phyloP scores from a whole-genome alignment of 257 asterid genomes.

The Solanum peruvianum region DNA sequence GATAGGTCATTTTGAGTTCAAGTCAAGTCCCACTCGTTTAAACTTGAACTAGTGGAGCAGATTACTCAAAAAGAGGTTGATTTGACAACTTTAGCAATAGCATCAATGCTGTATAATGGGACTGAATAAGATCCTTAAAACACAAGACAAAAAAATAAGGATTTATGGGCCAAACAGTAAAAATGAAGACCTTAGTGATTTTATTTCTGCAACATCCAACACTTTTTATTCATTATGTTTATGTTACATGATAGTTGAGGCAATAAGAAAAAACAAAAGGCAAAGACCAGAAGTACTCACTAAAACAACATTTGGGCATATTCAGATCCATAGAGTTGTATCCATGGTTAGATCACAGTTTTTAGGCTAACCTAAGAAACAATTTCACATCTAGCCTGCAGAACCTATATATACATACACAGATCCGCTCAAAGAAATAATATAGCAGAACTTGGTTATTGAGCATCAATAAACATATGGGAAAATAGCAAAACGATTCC shows the following conservation, averaged over 20 bases:
- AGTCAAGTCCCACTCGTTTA: neutral
- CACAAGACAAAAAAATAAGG: neutral
- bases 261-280: neutral
- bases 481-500: constrained; percentile 43
- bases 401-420: neutral
- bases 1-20: neutral
- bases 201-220: neutral
- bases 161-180: neutral
- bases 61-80: neutral
- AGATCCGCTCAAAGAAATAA: neutral
- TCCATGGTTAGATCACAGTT: neutral
- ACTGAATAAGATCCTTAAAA: neutral
- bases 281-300: neutral
- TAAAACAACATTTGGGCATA: neutral
- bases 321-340: neutral
- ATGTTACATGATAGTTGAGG: neutral
- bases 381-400: neutral
- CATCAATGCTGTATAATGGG: neutral
- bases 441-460: neutral
- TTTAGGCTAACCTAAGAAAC: neutral
- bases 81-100: neutral
- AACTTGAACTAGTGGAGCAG: neutral
- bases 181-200: neutral
- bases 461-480: constrained; percentile 38
- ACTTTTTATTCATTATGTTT: neutral